Conservation (phyloP, 2,329 filamentous ascomycete species). For the Sporothrix globosa region DNA sequence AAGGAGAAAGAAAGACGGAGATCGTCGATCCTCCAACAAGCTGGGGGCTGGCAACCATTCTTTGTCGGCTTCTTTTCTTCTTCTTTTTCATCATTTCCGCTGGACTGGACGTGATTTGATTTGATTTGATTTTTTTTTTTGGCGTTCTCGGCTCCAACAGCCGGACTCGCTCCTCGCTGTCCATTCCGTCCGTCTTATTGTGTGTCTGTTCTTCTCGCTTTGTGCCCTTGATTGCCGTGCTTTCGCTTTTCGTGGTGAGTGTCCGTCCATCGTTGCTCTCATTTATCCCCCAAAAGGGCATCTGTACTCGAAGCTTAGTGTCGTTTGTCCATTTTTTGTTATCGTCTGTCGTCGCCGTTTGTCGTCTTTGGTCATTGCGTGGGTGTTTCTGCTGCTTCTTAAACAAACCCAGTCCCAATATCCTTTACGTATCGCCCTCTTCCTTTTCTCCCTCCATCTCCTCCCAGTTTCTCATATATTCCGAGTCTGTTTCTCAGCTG, state of each 20-base stretch:
- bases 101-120: neutral
- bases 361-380: neutral
- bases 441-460: neutral
- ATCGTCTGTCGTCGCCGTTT: neutral
- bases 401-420: neutral
- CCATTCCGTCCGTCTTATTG: slow-evolving; percentile 15
- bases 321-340: neutral
- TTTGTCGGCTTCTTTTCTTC: neutral
- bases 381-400: neutral
- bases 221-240: slow-evolving; percentile 15
- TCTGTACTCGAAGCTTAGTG: neutral
- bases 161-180: neutral
- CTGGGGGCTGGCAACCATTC: slow-evolving; percentile 4
- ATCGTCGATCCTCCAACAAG: neutral
- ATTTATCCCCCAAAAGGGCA: neutral
- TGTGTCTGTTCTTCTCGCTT: neutral
- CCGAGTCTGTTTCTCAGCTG: neutral
- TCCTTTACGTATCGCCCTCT: neutral
- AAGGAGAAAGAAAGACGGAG: neutral
- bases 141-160: neutral
- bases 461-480: slow-evolving; percentile 19
- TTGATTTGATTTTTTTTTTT: neutral
- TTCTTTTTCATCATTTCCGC: neutral
- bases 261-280: slow-evolving; percentile 7
- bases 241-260: neutral